These are phyloP conservation scores for Penicillium sp. DNA, from an alignment of 2,329 filamentous ascomycete genomes.

Conservation along the genomic window DNA sequence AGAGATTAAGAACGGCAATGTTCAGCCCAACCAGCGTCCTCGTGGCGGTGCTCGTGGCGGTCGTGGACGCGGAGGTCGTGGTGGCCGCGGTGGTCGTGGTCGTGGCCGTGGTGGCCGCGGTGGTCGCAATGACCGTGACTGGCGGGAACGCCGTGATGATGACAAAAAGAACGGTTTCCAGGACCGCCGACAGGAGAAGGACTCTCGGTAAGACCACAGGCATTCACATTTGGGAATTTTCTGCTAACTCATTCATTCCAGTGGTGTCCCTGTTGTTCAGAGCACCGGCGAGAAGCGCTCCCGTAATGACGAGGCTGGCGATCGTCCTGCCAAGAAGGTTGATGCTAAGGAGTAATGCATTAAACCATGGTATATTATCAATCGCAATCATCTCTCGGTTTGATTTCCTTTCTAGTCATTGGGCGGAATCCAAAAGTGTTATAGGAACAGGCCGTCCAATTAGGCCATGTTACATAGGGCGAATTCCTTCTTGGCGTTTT, in stretches of 20 bases:
- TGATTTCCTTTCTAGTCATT: conserved; percentile 18
- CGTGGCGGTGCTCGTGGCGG: conserved; percentile 43
- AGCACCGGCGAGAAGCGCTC: conserved; percentile 45
- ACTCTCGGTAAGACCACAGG: conserved; percentile 37
- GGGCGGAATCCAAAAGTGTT: conserved; percentile 24
- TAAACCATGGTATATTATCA: background rate
- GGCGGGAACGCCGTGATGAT: conserved; percentile 46
- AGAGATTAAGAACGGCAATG: conserved; percentile 69
- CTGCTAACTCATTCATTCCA: conserved; percentile 19
- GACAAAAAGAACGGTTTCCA: conserved; percentile 46
- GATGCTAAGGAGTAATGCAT: conserved; percentile 44
- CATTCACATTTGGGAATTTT: background rate
- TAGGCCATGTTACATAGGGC: conserved; percentile 17
- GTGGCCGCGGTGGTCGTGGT: conserved; percentile 38
- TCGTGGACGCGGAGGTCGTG: conserved; percentile 34
- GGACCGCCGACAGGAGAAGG: conserved; percentile 35
- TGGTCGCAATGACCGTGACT: conserved; percentile 39
- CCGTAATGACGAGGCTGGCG: conserved; percentile 44
- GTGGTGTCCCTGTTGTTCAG: conserved; percentile 48
- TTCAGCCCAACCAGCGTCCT: conserved; percentile 58
- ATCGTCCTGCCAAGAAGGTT: conserved; percentile 50
- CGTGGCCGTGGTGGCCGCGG: conserved; percentile 29
- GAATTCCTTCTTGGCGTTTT: conserved; percentile 22
- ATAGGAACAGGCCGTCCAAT: conserved; percentile 21
- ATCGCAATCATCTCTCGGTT: conserved; percentile 2